phyloP scores from a whole-genome alignment of 2,329 filamentous ascomycete species.

The Ophiostoma populinum region DNA sequence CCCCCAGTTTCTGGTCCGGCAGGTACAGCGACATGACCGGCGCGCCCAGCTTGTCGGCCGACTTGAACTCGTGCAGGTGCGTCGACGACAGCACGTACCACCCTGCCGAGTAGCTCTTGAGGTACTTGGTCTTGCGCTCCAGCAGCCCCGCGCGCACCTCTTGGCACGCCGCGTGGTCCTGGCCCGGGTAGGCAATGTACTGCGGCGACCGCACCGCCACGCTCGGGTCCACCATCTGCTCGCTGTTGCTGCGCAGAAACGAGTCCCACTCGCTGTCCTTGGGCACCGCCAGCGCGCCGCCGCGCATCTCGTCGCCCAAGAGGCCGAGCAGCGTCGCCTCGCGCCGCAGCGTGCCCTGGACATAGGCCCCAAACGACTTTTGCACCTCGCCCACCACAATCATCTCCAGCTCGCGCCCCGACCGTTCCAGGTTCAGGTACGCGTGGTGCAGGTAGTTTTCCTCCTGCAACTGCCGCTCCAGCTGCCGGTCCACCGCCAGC shows the following conservation, averaged over 20 bases:
- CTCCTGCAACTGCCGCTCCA: conserved; percentile 86
- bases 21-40: conserved; percentile 95
- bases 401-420: conserved; percentile 83
- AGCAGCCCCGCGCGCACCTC: conserved; percentile 83
- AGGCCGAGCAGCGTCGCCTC: conserved; percentile 71
- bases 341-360: conserved; percentile 73
- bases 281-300: conserved; percentile 78
- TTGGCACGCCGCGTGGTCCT: conserved; percentile 61
- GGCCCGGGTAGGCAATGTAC: conserved; percentile 81
- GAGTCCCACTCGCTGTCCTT: conserved; percentile 82
- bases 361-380: conserved; percentile 90
- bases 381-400: conserved; percentile 97
- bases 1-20: conserved; percentile 86
- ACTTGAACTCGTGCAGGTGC: conserved; percentile 97
- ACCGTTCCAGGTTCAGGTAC: conserved; percentile 85
- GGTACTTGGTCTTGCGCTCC: conserved; percentile 95
- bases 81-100: conserved; percentile 97
- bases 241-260: conserved; percentile 61
- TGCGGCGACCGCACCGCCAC: conserved; percentile 62
- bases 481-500: conserved; percentile 70
- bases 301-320: conserved; percentile 63
- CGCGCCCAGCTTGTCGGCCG: conserved; percentile 78
- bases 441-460: conserved; percentile 96
- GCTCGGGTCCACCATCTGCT: conserved; percentile 74
- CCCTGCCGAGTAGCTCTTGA: conserved; percentile 91